phyloP scores from a whole-genome alignment of 805 yeast species.

The Lipomyces starkeyi region DNA sequence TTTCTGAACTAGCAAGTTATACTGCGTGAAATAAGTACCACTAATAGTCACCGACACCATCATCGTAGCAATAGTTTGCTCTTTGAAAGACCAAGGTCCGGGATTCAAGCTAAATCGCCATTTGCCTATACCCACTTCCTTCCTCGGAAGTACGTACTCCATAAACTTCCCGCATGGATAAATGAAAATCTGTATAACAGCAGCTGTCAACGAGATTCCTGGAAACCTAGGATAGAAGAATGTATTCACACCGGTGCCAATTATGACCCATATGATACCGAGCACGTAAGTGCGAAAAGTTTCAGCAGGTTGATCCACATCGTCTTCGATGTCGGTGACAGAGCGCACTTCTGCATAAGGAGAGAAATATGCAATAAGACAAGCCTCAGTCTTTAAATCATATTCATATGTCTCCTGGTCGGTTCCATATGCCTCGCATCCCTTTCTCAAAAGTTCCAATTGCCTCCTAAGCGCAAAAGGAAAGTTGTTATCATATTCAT shows the following conservation, averaged over 20 bases:
- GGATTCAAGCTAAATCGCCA: conserved; percentile 56
- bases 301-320: conserved; percentile 55
- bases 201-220: conserved; percentile 59
- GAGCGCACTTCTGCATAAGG: conserved; percentile 72
- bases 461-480: neutral
- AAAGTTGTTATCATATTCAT: conserved; percentile 23
- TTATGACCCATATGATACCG: conserved; percentile 57
- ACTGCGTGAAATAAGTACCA: conserved; percentile 6
- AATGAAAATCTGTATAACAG: conserved; percentile 68
- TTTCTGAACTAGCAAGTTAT: neutral
- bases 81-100: conserved; percentile 69
- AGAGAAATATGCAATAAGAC: conserved; percentile 54
- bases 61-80: conserved; percentile 66
- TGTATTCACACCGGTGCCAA: conserved; percentile 64
- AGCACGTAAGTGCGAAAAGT: conserved; percentile 64
- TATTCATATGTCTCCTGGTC: conserved; percentile 18
- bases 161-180: conserved; percentile 61
- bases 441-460: conserved; percentile 10
- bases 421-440: conserved; percentile 17
- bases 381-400: conserved; percentile 48
- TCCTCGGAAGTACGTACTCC: conserved; percentile 53
- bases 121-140: conserved; percentile 51
- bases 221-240: conserved; percentile 66
- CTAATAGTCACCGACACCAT: conserved; percentile 40
- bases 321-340: conserved; percentile 63